These are phyloP conservation scores for Polychaeton citri DNA, from an alignment of 2,329 filamentous ascomycete species.

Conservation along the genomic window DNA sequence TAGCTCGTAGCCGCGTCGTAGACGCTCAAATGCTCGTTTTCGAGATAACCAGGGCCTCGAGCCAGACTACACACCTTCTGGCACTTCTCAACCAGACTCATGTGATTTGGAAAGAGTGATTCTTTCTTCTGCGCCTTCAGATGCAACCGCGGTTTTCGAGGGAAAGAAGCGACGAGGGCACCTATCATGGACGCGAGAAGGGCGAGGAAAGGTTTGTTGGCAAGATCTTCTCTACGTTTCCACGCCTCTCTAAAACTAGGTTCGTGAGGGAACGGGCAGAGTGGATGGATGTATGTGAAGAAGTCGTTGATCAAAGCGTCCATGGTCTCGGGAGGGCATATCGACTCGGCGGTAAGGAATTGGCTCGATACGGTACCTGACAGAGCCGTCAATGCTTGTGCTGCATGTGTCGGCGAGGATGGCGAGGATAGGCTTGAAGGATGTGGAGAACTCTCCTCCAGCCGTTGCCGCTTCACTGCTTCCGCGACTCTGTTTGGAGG, in stretches of 20 bases:
- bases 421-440: conserved; percentile 30
- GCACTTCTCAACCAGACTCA: conserved; percentile 58
- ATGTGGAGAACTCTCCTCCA: conserved; percentile 31
- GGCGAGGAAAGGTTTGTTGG: conserved; percentile 53
- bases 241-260: conserved; percentile 62
- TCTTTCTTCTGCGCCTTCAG: conserved; percentile 54
- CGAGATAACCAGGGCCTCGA: conserved; percentile 46
- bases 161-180: conserved; percentile 61
- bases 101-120: conserved; percentile 53
- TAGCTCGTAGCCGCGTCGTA: conserved; percentile 63
- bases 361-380: conserved; percentile 29
- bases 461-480: conserved; percentile 48
- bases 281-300: conserved; percentile 69
- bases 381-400: conserved; percentile 38
- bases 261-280: conserved; percentile 67
- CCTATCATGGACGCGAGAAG: conserved; percentile 64
- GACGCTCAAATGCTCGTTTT: conserved; percentile 39
- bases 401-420: conserved; percentile 40
- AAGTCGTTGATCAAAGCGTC: conserved; percentile 65
- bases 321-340: conserved; percentile 56
- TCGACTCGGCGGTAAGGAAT: conserved; percentile 48
- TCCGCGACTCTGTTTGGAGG: conserved; percentile 55
- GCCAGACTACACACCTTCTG: conserved; percentile 55
- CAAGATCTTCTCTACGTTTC: conserved; percentile 51
- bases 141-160: conserved; percentile 55